Evolutionary conservation across 1,284 basidiomycete species (phyloP), one percentile per base, ranked within the genome.

Genomic region (Bjerkandera adusta): DNA sequence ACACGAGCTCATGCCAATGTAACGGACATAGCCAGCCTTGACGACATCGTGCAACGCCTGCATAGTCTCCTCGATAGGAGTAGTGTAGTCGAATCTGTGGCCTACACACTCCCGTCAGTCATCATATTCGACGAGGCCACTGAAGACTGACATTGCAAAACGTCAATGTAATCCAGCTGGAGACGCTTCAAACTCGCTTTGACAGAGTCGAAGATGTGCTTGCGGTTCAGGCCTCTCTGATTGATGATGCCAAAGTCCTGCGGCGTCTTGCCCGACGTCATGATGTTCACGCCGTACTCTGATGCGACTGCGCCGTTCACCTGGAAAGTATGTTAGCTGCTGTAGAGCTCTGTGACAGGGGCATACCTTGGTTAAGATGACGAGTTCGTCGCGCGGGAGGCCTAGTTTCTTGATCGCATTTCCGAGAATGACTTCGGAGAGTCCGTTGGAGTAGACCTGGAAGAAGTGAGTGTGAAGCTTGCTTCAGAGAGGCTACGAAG

Each of bases 201-300:
- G 36, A 90, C 81, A 0, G 80, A 73, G n/a, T 83, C 81, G 52
- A 89, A 89, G 50, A 89, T 87, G 54, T 83, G 80, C 75, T 66
- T 65, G 32, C 66, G 61, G 38, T 53, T 62, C 20, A 66, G 54
- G 3, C 68, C 68, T 16, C 59, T 45, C 48, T 68, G 67, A 49
- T 69, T 69, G 21, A 67, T 56, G 27, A 64, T 58, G 13, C 64
- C 66, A 18, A 47, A 8, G 8, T 55, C 51, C 12, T 51, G 47
- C 0, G 57, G 54, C 2, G 35, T 48, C 42, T 38, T 42, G 2
- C 45, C 48, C 11, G 38, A 15, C 4, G 20, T 16, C 24, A 47
- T 35, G 25, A 45, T 39, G 36, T 43, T 48, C 22, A 36, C 39
- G 21, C 33, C 21, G n/a, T 45, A 42, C 22, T 39, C 38, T 4